Evolutionary conservation across 108 stramenopile genomes (phyloP), one percentile per base, ranked within the genome.

Genomic region (Skeletonema costatum): DNA sequence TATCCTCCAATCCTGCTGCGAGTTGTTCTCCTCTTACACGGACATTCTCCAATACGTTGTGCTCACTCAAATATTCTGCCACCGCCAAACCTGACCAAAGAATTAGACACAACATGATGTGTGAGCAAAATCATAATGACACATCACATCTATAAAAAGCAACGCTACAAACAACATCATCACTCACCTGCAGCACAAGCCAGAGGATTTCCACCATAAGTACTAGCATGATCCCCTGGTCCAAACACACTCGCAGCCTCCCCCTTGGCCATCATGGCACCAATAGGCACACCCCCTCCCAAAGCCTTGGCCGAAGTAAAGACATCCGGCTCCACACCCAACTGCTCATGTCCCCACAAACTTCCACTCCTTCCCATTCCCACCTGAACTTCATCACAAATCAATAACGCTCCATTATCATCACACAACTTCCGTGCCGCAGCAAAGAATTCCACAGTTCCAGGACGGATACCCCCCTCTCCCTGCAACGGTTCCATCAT

Each of bases 121-220:
- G 73, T 70, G 14, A 56, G 53, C 53, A 29, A 19, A 51, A 19
- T 21, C 6, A 17, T 51, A 1, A 53, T 25, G 16, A 25, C 17
- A 19, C 16, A 29, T 25, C 6, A 14, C 21, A 25, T 25, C 51
- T 0, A 0, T 56, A 56, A 10, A 56, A n/a, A 25, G 0, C 19
- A 56, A 9, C 44, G 2, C 53, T 29, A 10, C 5, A 7, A 8
- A 48, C 46, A n/a, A 1, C 46, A 48, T 4, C 29, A 25, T 56
- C 53, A 56, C 53, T 56, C 2, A 56, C 53, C 92, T 10, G 87
- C 96, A 59, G 87, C 89, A 71, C 87, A 97, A 21, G 80, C 95
- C 91, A 89, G 93, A n/a, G 85, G 98, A 94, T 96, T 99, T 46
- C 98, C 98, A 17, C 98, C 99, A 71, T 97, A 99, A 10, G 99